Evolutionary conservation across 129 eudicot species (phyloP).

Genomic region (Gnaphalium uliginosum): DNA sequence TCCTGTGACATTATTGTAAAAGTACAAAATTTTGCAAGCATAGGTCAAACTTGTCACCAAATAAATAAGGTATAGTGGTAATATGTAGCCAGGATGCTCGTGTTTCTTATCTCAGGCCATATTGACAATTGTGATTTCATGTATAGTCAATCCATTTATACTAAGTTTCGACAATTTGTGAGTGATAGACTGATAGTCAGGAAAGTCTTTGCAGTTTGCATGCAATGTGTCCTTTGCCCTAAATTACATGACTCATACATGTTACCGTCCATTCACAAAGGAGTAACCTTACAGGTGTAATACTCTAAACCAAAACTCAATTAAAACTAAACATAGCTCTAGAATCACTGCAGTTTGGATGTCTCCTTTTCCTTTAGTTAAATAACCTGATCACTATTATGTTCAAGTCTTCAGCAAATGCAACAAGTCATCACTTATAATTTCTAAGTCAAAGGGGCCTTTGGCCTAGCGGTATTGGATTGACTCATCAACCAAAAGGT

Average conservation of each 20-base stretch:
- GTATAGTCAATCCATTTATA: not conserved
- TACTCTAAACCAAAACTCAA: constrained; percentile 8
- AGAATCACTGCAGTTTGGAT: not conserved
- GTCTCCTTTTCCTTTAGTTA: not conserved
- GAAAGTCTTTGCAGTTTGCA: not conserved
- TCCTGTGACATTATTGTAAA: not conserved
- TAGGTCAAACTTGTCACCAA: not conserved
- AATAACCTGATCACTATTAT: not conserved
- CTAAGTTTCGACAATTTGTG: not conserved
- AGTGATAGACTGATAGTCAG: not conserved
- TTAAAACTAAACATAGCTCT: not conserved
- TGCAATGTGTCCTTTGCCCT: constrained; percentile 1
- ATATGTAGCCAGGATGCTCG: constrained; percentile 4
- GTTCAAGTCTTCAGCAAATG: constrained; percentile 10
- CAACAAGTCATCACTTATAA: constrained; percentile 14
- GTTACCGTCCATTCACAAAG: not conserved
- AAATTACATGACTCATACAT: not conserved
- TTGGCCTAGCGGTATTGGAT: not conserved
- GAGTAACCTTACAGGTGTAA: not conserved
- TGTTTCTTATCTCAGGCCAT: not conserved
- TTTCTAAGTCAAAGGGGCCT: not conserved
- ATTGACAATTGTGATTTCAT: not conserved
- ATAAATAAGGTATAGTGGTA: not conserved
- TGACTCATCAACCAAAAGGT: not conserved
- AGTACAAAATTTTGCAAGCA: not conserved